phyloP scores from a whole-genome alignment of 1,284 basidiomycete genomes.

The Puccinia novopanici region DNA sequence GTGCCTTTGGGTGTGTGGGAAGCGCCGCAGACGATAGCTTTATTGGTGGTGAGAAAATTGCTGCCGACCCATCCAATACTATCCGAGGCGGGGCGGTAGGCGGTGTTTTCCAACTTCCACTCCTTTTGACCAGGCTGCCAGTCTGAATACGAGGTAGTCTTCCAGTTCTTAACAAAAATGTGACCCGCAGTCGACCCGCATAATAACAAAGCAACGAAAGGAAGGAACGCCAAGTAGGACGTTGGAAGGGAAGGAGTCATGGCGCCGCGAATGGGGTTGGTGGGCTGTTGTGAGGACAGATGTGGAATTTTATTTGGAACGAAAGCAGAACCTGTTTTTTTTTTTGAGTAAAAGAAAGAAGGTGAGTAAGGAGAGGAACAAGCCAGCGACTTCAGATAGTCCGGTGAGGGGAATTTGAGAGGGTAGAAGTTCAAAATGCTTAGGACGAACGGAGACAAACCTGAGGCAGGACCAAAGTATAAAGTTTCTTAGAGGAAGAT shows the following conservation, averaged over 20 bases:
- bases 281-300: neutral
- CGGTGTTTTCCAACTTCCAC: constrained; percentile 23
- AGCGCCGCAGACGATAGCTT: constrained; percentile 39
- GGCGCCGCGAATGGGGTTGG: neutral
- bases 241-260: neutral
- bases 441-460: too few species aligned
- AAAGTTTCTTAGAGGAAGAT: too few species aligned
- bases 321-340: neutral
- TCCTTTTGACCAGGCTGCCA: constrained; percentile 44
- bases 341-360: too few species aligned
- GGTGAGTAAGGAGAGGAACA: too few species aligned
- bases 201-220: neutral
- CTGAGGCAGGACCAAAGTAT: too few species aligned
- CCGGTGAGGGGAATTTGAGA: too few species aligned
- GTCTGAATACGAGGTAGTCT: constrained; percentile 7
- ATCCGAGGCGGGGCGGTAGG: constrained; percentile 38
- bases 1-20: constrained; percentile 34
- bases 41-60: constrained; percentile 37
- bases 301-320: neutral
- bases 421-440: too few species aligned
- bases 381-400: too few species aligned
- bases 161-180: constrained; percentile 43
- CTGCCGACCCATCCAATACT: constrained; percentile 48
- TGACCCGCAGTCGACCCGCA: constrained; percentile 1
- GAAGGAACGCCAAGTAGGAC: neutral